phyloP scores from a whole-genome alignment of 306 rosid species.

The Fagus crenata region DNA sequence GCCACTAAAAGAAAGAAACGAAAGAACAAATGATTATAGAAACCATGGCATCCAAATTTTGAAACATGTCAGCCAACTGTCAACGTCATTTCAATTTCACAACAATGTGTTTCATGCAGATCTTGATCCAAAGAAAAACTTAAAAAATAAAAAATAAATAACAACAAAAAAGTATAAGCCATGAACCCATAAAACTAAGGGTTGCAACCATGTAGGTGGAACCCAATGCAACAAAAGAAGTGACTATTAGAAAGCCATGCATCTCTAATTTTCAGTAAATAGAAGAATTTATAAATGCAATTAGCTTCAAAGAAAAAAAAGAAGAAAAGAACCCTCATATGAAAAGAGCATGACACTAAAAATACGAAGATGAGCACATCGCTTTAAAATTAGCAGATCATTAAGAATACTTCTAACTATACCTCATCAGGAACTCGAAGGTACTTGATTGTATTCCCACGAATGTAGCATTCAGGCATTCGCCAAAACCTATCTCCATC shows the following conservation, averaged over 20 bases:
- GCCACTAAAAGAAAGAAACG: neutral
- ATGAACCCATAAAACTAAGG: neutral
- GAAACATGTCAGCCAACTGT: neutral
- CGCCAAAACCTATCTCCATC: constrained; percentile 99
- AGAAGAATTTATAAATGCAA: neutral
- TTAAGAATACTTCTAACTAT: constrained; percentile 1
- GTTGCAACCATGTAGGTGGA: neutral
- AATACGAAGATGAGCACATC: neutral
- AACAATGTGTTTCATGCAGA: neutral
- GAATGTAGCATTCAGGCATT: constrained; percentile 96
- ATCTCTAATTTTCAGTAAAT: neutral
- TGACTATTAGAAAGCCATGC: neutral
- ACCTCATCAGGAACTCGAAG: constrained; percentile 99
- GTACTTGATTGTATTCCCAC: constrained; percentile 94
- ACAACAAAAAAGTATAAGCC: neutral
- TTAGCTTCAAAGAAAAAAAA: neutral
- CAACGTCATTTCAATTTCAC: constrained; percentile 1
- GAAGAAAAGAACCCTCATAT: neutral
- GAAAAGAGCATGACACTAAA: neutral
- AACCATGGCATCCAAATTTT: neutral
- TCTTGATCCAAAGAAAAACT: neutral
- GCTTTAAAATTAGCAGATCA: neutral
- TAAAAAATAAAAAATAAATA: neutral
- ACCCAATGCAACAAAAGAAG: neutral
- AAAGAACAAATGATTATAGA: neutral